These are phyloP conservation scores for Pythium rishiriense DNA, from an alignment of 352 stramenopile genomes.

Conservation along the genomic window DNA sequence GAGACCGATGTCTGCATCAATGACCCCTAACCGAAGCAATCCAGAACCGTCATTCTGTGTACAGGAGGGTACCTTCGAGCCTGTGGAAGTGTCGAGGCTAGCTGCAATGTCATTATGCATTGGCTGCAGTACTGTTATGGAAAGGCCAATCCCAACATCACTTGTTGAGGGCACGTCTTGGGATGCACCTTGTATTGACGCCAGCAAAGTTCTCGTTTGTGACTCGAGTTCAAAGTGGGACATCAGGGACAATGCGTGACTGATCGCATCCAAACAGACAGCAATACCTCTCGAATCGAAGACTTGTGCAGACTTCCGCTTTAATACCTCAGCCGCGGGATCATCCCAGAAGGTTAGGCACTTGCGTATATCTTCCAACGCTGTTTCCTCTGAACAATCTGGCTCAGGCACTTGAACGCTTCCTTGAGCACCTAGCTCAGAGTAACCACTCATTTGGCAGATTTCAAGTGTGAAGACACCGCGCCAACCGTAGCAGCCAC, in stretches of 20 bases:
- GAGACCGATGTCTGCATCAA: constrained; percentile 28
- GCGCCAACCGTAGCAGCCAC: constrained; percentile 58
- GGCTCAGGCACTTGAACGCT: neutral
- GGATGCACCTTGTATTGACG: neutral
- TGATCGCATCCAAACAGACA: constrained; percentile 52
- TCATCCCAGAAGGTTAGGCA: constrained; percentile 41
- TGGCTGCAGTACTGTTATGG: constrained; percentile 35
- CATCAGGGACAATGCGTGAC: constrained; percentile 54
- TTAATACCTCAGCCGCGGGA: neutral
- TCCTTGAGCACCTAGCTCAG: neutral
- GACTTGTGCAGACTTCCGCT: constrained; percentile 19
- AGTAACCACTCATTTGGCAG: constrained; percentile 21
- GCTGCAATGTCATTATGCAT: neutral
- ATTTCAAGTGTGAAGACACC: constrained; percentile 64
- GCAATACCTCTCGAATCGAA: constrained; percentile 35
- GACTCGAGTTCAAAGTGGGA: constrained; percentile 48
- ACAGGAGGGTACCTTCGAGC: neutral
- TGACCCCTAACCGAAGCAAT: constrained; percentile 4
- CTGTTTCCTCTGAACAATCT: constrained; percentile 34
- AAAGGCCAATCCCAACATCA: constrained; percentile 10
- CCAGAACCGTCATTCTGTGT: neutral
- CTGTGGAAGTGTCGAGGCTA: neutral
- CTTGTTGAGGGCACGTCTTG: neutral
- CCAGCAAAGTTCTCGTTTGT: constrained; percentile 15
- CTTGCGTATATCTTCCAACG: constrained; percentile 46